Percentiles rank a stretch among this genome's conserved stretches.
phyloP scores from a whole-genome alignment of 257 asterid species.

The Capsicum rhomboideum region DNA sequence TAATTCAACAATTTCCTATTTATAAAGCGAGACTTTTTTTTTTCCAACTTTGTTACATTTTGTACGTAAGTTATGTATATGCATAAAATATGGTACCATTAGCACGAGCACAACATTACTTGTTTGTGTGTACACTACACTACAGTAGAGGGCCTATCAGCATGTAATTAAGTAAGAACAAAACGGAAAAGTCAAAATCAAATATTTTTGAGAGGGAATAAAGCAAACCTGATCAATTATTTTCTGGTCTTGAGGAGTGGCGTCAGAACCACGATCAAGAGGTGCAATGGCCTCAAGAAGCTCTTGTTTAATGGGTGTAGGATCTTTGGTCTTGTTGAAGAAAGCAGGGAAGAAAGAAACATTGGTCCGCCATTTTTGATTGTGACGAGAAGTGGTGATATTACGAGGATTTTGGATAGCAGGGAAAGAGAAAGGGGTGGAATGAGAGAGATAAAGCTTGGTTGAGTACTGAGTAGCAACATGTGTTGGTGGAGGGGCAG shows the following conservation, averaged over 20 bases:
- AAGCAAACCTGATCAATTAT: slow-evolving; percentile 42
- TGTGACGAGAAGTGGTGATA: background rate
- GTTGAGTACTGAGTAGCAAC: slow-evolving; percentile 12
- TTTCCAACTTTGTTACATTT: background rate
- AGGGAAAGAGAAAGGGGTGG: slow-evolving; percentile 2
- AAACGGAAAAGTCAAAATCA: background rate
- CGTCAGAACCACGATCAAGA: slow-evolving; percentile 91
- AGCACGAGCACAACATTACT: background rate
- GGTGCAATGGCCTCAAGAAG: slow-evolving; percentile 78
- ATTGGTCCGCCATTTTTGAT: slow-evolving; percentile 46
- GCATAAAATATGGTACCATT: background rate
- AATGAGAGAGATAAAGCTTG: slow-evolving; percentile 12
- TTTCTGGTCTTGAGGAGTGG: slow-evolving; percentile 72
- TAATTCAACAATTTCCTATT: background rate
- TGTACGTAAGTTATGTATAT: background rate
- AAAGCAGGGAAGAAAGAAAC: slow-evolving; percentile 68
- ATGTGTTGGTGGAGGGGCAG: slow-evolving; percentile 22
- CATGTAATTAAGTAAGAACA: background rate
- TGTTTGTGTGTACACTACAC: background rate
- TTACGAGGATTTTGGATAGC: background rate
- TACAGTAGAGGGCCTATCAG: no score
- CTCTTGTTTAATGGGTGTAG: slow-evolving; percentile 53
- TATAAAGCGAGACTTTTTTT: background rate
- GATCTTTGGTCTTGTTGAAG: slow-evolving; percentile 39
- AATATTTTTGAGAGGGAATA: background rate